These are phyloP conservation scores for Neurospora africana DNA, from an alignment of 495 filamentous ascomycete genomes.

Conservation along the genomic window DNA sequence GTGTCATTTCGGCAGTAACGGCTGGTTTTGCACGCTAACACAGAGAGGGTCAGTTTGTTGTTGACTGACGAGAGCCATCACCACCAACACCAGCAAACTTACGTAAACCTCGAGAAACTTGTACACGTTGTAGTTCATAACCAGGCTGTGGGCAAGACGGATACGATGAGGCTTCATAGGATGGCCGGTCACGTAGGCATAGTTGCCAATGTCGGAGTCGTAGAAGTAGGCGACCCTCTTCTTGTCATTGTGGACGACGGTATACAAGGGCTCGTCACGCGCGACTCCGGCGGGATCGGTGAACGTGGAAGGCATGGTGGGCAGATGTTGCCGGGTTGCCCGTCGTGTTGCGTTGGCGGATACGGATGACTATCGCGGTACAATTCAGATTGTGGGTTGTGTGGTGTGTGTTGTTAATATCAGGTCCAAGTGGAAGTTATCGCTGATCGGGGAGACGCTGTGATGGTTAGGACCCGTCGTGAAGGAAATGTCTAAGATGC, in stretches of 20 bases:
- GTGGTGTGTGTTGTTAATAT: neutral
- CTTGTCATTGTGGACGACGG: conserved; percentile 20
- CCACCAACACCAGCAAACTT: conserved; percentile 26
- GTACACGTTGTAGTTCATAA: conserved; percentile 98
- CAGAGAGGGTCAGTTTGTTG: conserved; percentile 1
- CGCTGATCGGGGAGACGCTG: neutral
- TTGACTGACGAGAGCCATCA: neutral
- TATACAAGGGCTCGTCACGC: conserved; percentile 22
- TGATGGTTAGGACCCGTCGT: neutral
- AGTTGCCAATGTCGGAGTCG: conserved; percentile 92
- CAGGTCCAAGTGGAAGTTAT: neutral
- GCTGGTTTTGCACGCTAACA: conserved; percentile 88
- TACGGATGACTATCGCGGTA: neutral
- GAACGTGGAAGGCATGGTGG: conserved; percentile 11
- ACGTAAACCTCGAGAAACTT: conserved; percentile 99
- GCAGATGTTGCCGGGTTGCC: neutral
- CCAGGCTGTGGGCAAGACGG: conserved; percentile 87
- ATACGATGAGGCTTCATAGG: conserved; percentile 99
- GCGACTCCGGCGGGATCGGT: conserved; percentile 26
- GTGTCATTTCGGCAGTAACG: conserved; percentile 93
- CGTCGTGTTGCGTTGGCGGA: neutral
- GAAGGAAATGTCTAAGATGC: neutral
- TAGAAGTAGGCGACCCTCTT: conserved; percentile 95
- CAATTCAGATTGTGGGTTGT: neutral
- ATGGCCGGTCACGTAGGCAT: conserved; percentile 95